A percentile compares a stretch with the other conserved stretches of the same genome.
These are phyloP conservation scores for Citrus inodora DNA, from an alignment of 345 rosid genomes.

Conservation along the genomic window DNA sequence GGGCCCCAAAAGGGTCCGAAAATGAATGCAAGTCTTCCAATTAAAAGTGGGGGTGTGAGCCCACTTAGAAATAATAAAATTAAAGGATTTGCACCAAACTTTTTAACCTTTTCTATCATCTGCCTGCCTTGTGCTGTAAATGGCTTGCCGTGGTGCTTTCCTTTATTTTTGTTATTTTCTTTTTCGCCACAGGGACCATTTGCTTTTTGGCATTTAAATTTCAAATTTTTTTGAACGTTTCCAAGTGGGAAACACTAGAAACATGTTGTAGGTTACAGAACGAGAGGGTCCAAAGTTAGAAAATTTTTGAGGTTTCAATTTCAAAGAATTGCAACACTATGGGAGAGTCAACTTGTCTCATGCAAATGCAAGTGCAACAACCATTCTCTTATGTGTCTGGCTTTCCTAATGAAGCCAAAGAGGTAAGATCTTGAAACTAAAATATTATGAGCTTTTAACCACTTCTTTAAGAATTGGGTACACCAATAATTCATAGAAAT, in stretches of 20 bases:
- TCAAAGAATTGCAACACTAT: conserved; percentile 24
- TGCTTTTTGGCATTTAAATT: conserved; percentile 29
- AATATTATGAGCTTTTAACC: not conserved
- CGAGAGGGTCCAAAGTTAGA: conserved; percentile 12
- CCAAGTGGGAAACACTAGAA: not conserved
- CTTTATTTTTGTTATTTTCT: not conserved
- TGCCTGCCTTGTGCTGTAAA: too few relatives aligned
- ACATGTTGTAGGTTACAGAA: not conserved
- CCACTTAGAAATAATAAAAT: conserved; percentile 18
- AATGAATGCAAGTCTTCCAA: conserved; percentile 14
- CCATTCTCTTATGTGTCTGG: conserved; percentile 73
- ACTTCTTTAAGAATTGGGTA: not conserved
- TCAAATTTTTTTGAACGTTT: conserved; percentile 35
- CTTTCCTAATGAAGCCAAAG: conserved; percentile 50
- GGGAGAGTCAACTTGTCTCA: conserved; percentile 86
- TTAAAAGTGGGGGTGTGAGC: not conserved
- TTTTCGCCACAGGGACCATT: conserved; percentile 17
- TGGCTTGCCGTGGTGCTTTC: not conserved
- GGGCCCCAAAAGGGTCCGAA: conserved; percentile 16
- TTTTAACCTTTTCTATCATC: not conserved
- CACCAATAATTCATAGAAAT: not conserved
- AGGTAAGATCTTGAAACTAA: conserved; percentile 34
- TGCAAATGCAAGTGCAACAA: conserved; percentile 31
- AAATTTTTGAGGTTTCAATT: conserved; percentile 21
- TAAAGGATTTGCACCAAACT: conserved; percentile 1